Base-by-base conservation (phyloP, 257 asterid species). In the Solanum okadae region DNA sequence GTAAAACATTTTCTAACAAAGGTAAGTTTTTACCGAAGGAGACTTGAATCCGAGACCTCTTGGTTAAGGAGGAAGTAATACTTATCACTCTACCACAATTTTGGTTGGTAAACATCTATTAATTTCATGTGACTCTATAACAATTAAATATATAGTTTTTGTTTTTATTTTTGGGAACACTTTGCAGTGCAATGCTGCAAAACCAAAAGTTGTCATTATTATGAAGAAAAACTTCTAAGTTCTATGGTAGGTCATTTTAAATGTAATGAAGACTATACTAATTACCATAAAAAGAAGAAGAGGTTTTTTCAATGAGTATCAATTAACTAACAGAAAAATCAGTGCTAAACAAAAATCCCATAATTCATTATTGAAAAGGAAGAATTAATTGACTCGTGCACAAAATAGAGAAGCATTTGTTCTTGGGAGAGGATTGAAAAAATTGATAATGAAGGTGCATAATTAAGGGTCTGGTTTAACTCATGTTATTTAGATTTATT, bases 41-140 rank as follows among this genome's bases (percentile, higher is more conserved):
- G n/a, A 52, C 4, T 6, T 52, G 63, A 52, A 52, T 52, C 1
- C 1, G 8, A 52, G 1, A 18, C 2, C 4, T 6, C 63, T 52
- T 52, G 3, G 1, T 52, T 52, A 52, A 52, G 9, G 23, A 16
- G n/a, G 1, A 52, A 52, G 0, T 52, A 18, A 52, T 52, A 52
- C 0, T 52, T 52, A 52, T 52, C 63, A 52, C 10, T 52, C 9
- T 52, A 18, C 63, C 63, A 16, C 10, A 52, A 52, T 52, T n/a
- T 0, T 49, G 22, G 0, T 15, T 0, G 10, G 1, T 52, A 31
- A 20, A 16, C 27, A 59, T 25, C 13, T 67, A 16, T 6, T 86
- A 40, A 27, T 65, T 42, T 63, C 38, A 4, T 6, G 31, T 40
- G 20, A 3, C 31, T 67, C 87, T 85, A 33, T 16, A 42, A 16